A percentile compares a stretch with the other conserved stretches of the same genome.
phyloP scores from a whole-genome alignment of 768 basidiomycete genomes.

The Agrocybe praecox region DNA sequence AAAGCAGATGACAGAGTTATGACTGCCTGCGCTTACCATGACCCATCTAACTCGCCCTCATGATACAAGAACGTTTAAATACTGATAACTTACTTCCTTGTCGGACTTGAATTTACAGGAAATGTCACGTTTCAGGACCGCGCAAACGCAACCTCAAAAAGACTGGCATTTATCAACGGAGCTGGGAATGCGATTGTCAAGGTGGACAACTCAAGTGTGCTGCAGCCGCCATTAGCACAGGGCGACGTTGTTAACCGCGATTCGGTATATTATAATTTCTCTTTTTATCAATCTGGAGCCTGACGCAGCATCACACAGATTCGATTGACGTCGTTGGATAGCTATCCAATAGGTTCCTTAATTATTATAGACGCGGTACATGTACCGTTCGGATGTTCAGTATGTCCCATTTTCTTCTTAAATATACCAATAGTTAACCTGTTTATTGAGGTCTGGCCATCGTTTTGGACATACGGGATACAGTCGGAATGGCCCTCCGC shows the following conservation, averaged over 20 bases:
- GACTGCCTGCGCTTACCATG: too few relatives aligned
- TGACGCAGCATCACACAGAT: slow-evolving; percentile 31
- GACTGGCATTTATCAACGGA: slow-evolving; percentile 60
- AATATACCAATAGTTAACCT: background rate
- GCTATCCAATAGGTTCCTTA: slow-evolving; percentile 45
- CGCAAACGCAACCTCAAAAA: slow-evolving; percentile 44
- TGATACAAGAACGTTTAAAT: too few relatives aligned
- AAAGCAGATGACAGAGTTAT: too few relatives aligned
- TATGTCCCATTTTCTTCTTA: slow-evolving; percentile 24
- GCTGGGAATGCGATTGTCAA: slow-evolving; percentile 69
- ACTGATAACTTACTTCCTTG: background rate
- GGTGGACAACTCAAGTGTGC: slow-evolving; percentile 70
- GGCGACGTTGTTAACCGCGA: slow-evolving; percentile 29
- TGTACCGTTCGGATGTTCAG: slow-evolving; percentile 55
- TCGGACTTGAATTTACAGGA: slow-evolving; percentile 35
- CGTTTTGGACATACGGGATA: slow-evolving; percentile 50
- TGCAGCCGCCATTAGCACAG: slow-evolving; percentile 27
- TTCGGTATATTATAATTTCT: slow-evolving; percentile 44
- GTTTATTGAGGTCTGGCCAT: slow-evolving; percentile 43
- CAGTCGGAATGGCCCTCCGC: slow-evolving; percentile 43
- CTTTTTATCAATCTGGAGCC: background rate
- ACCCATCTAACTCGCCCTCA: too few relatives aligned
- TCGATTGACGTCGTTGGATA: slow-evolving; percentile 44
- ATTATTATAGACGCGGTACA: slow-evolving; percentile 48
- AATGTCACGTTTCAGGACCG: slow-evolving; percentile 63